phyloP scores from a whole-genome alignment of 2,329 filamentous ascomycete genomes.

The Diaporthe capsici region DNA sequence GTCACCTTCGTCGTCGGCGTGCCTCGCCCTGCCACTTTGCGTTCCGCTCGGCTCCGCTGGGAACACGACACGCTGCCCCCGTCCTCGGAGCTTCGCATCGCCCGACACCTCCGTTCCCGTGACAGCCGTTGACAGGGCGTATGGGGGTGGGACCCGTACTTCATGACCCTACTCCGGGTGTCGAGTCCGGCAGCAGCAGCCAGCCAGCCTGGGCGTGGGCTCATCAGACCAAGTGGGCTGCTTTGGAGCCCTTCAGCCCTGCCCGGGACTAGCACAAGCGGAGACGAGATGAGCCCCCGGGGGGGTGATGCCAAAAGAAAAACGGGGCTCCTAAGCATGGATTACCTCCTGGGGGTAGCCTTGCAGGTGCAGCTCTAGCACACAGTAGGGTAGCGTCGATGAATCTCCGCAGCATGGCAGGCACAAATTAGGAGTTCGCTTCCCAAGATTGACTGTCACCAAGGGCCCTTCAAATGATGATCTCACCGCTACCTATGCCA shows the following conservation, averaged over 20 bases:
- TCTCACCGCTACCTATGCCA: slow-evolving; percentile 27
- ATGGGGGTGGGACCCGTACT: neutral
- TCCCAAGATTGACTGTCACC: slow-evolving; percentile 30
- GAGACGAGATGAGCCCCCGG: slow-evolving; percentile 25
- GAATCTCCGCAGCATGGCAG: slow-evolving; percentile 35
- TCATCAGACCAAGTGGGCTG: slow-evolving; percentile 29
- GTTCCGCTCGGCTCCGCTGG: slow-evolving; percentile 6
- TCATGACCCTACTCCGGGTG: neutral
- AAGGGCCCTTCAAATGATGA: slow-evolving; percentile 10
- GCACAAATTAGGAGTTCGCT: slow-evolving; percentile 35
- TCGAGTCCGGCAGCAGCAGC: slow-evolving; percentile 4
- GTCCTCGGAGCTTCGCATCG: slow-evolving; percentile 10
- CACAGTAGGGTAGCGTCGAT: slow-evolving; percentile 26
- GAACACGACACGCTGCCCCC: slow-evolving; percentile 3
- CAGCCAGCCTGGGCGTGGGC: slow-evolving; percentile 10
- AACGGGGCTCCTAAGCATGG: slow-evolving; percentile 24
- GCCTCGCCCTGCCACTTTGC: slow-evolving; percentile 9
- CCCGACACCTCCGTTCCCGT: slow-evolving; percentile 12
- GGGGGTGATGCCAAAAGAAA: slow-evolving; percentile 32
- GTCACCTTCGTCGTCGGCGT: slow-evolving; percentile 1
- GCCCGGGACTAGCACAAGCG: slow-evolving; percentile 25
- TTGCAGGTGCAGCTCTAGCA: slow-evolving; percentile 35
- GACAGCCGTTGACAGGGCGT: neutral
- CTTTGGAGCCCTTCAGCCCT: slow-evolving; percentile 4
- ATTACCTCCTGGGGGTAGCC: slow-evolving; percentile 23